Conservation (phyloP, 2,329 filamentous ascomycete genomes). For the Hymenoscyphus salicellus region DNA sequence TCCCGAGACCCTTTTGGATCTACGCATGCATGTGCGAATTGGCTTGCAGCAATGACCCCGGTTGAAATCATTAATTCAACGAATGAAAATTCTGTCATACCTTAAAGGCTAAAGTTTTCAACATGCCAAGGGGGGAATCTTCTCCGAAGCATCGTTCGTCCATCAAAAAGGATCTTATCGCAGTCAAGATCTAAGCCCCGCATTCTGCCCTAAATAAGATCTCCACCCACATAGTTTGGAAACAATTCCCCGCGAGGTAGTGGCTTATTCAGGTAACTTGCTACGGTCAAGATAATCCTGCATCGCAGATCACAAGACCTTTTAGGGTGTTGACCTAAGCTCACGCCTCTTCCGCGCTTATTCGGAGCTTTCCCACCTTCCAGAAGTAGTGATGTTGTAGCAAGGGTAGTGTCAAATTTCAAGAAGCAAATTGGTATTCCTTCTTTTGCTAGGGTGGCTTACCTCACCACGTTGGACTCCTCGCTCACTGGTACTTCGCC, state of each 20-base stretch:
- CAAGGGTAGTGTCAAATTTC: not conserved
- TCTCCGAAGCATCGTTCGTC: not conserved
- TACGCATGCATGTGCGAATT: not conserved
- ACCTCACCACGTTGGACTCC: not conserved
- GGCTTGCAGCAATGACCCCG: not conserved
- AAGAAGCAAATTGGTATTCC: not conserved
- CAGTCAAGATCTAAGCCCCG: not conserved
- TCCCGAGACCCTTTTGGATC: not conserved
- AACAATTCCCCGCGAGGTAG: not conserved
- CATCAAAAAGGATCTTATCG: not conserved
- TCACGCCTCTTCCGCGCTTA: not conserved
- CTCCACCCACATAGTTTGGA: not conserved
- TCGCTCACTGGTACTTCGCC: not conserved
- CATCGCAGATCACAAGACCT: not conserved
- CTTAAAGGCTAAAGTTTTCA: not conserved
- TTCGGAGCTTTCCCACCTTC: not conserved
- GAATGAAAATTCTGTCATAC: not conserved
- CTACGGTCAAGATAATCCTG: not conserved
- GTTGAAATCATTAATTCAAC: not conserved
- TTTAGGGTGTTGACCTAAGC: not conserved
- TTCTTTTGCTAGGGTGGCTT: not conserved
- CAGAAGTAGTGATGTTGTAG: not conserved
- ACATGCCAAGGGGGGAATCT: not conserved
- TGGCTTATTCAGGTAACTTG: not conserved
- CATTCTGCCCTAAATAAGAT: not conserved